Evolutionary conservation across 2,329 filamentous ascomycete species (phyloP).

Genomic region (Aureobasidium namibiae): DNA sequence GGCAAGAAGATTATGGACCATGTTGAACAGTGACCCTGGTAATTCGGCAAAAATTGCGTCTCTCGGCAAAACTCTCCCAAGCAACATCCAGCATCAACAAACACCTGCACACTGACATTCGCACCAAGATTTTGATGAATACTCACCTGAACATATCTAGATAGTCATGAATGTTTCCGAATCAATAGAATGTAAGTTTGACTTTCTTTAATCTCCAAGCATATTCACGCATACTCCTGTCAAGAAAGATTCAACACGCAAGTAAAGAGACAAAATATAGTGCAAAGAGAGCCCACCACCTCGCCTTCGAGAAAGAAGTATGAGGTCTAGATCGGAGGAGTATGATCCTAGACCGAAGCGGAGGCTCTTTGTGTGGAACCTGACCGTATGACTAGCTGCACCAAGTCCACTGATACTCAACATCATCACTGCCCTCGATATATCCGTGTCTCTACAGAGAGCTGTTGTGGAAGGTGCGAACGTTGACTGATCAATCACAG

Average conservation of each 20-base stretch:
- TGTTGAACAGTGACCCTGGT: background rate
- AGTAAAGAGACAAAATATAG: background rate
- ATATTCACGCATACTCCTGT: too few relatives aligned
- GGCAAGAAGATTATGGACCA: background rate
- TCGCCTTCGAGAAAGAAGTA: background rate
- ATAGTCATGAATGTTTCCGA: background rate
- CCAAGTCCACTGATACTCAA: background rate
- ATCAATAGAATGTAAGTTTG: background rate
- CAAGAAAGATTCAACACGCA: background rate
- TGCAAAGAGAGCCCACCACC: rapidly evolving
- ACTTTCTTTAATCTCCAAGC: background rate
- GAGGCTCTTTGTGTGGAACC: background rate
- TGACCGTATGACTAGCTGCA: background rate
- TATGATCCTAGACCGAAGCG: background rate
- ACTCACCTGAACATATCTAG: background rate
- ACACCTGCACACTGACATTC: background rate
- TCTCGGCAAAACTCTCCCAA: background rate
- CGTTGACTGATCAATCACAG: constrained; percentile 6
- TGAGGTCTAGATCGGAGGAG: background rate
- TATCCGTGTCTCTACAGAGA: background rate
- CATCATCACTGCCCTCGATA: background rate
- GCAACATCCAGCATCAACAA: constrained; percentile 1
- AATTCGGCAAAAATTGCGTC: background rate
- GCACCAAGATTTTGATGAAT: background rate
- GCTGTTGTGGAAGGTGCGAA: background rate